phyloP scores from a whole-genome alignment of 2,329 filamentous ascomycete species.

The Fusarium tricinctum region DNA sequence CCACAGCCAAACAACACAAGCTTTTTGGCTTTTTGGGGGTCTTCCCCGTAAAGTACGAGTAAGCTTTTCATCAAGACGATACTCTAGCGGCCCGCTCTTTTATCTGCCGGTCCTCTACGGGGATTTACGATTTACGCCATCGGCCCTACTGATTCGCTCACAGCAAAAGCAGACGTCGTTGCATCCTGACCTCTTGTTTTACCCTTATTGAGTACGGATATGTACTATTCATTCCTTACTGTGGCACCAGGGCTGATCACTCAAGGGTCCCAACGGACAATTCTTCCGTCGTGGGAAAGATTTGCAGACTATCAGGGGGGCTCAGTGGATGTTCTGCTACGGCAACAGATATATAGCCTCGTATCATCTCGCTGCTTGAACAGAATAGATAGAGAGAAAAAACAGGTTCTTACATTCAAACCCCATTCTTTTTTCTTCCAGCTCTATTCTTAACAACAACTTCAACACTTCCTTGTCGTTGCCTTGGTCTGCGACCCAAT shows the following conservation, averaged over 20 bases:
- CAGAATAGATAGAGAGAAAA: neutral
- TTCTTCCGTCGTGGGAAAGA: conserved; percentile 23
- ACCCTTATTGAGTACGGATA: neutral
- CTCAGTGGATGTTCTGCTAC: neutral
- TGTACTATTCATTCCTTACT: neutral
- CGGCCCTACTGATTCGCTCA: conserved; percentile 15
- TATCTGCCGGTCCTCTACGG: conserved; percentile 9
- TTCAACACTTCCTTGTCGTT: conserved; percentile 4
- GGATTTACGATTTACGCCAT: neutral
- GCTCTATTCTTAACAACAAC: conserved; percentile 28
- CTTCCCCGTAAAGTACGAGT: neutral
- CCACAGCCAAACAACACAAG: conserved; percentile 25
- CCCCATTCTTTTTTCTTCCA: conserved; percentile 13
- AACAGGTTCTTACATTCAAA: conserved; percentile 19
- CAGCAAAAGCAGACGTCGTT: conserved; percentile 1
- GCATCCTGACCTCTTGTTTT: conserved; percentile 6
- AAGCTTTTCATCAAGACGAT: conserved; percentile 26
- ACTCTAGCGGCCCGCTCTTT: conserved; percentile 13
- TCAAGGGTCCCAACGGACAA: conserved; percentile 20
- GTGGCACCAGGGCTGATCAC: conserved; percentile 2
- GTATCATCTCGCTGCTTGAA: conserved; percentile 1
- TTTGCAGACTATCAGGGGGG: conserved; percentile 29
- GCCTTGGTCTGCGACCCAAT: conserved; percentile 38
- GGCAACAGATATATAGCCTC: conserved; percentile 29
- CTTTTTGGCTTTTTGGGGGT: neutral